phyloP scores from a whole-genome alignment of 345 rosid species.

The Eucalyptus globulus region DNA sequence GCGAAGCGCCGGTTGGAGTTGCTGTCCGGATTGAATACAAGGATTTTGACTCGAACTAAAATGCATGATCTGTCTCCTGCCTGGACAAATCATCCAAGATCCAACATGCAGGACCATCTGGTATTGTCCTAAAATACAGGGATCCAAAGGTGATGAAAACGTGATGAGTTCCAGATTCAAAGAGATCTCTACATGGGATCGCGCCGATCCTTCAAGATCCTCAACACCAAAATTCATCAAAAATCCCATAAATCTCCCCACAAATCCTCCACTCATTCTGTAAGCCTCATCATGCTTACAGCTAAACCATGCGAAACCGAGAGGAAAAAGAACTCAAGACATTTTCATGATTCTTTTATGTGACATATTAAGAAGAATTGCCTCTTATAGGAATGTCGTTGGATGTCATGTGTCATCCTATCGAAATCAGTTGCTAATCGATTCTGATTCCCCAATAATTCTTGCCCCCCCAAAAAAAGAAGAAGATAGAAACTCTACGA shows the following conservation, averaged over 20 bases:
- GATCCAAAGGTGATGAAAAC: neutral
- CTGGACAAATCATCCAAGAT: neutral
- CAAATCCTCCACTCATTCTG: neutral
- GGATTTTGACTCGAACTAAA: neutral
- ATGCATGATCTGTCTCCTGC: neutral
- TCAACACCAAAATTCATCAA: neutral
- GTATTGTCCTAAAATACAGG: neutral
- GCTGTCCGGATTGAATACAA: neutral
- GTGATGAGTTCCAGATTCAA: neutral
- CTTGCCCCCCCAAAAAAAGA: neutral
- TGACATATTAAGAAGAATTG: neutral
- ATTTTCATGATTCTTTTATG: neutral
- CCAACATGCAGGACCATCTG: neutral
- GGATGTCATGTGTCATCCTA: neutral
- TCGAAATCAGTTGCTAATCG: neutral
- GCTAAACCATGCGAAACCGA: neutral
- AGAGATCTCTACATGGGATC: neutral
- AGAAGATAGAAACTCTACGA: neutral
- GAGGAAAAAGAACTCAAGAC: neutral
- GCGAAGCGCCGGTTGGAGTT: neutral
- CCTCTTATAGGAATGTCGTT: neutral
- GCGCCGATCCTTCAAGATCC: neutral
- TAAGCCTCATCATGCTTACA: neutral
- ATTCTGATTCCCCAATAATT: neutral
- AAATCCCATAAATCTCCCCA: neutral